phyloP scores from a whole-genome alignment of 2,329 filamentous ascomycete species.

The Verticillium dahliae region DNA sequence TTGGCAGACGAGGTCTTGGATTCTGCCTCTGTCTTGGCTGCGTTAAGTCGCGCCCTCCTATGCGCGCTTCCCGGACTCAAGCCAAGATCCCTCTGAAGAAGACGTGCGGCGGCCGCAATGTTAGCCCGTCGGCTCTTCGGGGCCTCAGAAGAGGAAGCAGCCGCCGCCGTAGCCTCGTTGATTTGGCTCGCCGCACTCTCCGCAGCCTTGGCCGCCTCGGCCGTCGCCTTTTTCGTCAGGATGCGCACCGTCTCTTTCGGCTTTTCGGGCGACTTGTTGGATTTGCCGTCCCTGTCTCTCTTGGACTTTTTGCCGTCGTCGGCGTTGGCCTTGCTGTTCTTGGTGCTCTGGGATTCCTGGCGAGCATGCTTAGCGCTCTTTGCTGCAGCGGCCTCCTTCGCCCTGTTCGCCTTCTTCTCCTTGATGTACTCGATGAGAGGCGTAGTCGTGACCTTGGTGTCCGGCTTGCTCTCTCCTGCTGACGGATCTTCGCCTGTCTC shows the following conservation, averaged over 20 bases:
- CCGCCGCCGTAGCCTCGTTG: conserved; percentile 15
- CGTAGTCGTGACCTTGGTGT: conserved; percentile 67
- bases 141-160: conserved; percentile 16
- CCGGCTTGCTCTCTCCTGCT: conserved; percentile 44
- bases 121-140: conserved; percentile 52
- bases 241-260: conserved; percentile 57
- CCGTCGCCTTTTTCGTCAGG: conserved; percentile 50
- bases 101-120: conserved; percentile 58
- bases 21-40: conserved; percentile 47
- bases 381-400: conserved; percentile 48
- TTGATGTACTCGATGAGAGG: conserved; percentile 84
- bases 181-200: conserved; percentile 33
- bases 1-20: conserved; percentile 21
- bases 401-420: conserved; percentile 80
- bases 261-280: conserved; percentile 41
- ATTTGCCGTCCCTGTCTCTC: conserved; percentile 49
- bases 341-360: conserved; percentile 45
- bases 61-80: conserved; percentile 58
- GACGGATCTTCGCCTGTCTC: conserved; percentile 36
- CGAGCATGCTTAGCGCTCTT: conserved; percentile 50
- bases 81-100: conserved; percentile 60
- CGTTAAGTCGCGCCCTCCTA: conserved; percentile 52
- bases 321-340: conserved; percentile 32
- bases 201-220: conserved; percentile 40
- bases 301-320: conserved; percentile 58